phyloP scores from a whole-genome alignment of 176 grass and related monocot genomes.

The Aegilops sharonensis region DNA sequence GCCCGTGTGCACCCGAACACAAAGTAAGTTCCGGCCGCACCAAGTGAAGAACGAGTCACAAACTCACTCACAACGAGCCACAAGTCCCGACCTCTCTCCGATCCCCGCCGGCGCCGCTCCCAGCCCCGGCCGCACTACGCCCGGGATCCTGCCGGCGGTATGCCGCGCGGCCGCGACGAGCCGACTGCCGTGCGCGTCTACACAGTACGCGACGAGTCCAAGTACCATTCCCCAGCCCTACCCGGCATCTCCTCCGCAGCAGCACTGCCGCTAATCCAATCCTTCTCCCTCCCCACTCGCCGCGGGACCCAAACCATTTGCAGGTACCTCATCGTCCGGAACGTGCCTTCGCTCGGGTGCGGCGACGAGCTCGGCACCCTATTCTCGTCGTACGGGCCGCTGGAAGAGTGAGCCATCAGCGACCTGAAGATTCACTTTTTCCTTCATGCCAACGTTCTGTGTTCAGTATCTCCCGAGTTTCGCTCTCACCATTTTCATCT shows the following conservation, averaged over 20 bases:
- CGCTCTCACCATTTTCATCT: no score
- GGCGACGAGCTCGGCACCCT: slow-evolving; percentile 67
- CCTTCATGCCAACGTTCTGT: not conserved
- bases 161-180: slow-evolving; percentile 65
- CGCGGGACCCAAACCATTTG: not conserved
- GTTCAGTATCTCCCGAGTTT: not conserved
- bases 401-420: slow-evolving; percentile 67
- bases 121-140: not conserved
- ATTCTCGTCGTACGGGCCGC: slow-evolving; percentile 65
- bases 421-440: not conserved
- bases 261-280: not conserved
- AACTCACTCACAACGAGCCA: no score
- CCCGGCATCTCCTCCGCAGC: not conserved
- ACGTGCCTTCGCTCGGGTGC: slow-evolving; percentile 87
- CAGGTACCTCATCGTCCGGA: slow-evolving; percentile 87
- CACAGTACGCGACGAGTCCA: slow-evolving; percentile 92
- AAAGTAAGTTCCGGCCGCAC: no score
- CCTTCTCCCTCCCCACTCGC: not conserved
- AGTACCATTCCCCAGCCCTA: slow-evolving; percentile 32
- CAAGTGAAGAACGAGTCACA: no score
- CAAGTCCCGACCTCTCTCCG: not conserved
- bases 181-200: slow-evolving; percentile 60
- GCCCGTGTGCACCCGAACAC: no score
- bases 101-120: not conserved
- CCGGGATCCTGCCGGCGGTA: not conserved